phyloP scores from a whole-genome alignment of 148 eudicot genomes.

The Chenopodium formosanum region DNA sequence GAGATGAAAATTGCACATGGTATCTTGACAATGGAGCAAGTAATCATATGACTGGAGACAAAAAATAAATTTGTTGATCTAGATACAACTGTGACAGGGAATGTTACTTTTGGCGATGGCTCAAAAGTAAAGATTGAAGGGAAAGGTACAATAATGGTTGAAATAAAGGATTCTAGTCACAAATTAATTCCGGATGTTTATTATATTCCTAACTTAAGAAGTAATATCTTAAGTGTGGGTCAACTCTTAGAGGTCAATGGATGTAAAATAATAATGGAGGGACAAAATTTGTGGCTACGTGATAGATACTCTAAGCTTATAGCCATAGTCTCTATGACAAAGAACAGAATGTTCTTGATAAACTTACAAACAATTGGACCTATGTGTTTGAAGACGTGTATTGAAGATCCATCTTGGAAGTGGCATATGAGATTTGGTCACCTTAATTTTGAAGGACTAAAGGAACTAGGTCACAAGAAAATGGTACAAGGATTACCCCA shows the following conservation, averaged over 20 bases:
- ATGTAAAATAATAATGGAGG: neutral
- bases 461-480: neutral
- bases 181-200: no score
- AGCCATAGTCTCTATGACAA: constrained; percentile 13
- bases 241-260: neutral
- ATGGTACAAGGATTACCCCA: constrained; percentile 10
- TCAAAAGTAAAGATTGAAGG: no score
- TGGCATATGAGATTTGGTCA: constrained; percentile 19
- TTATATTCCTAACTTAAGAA: neutral
- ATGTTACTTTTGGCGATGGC: no score
- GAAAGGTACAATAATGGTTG: no score
- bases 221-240: constrained; percentile 1
- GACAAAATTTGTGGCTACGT: neutral
- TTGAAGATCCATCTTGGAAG: constrained; percentile 20
- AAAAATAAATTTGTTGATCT: no score
- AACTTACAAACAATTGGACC: constrained; percentile 1
- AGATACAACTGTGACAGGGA: no score
- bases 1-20: no score
- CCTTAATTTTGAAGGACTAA: constrained; percentile 1
- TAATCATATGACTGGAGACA: no score
- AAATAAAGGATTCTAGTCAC: no score
- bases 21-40: no score
- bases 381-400: constrained; percentile 18
- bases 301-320: constrained; percentile 3
- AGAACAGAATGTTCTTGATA: constrained; percentile 10